A percentile compares a stretch with the other conserved stretches of the same genome.
phyloP scores from a whole-genome alignment of 768 basidiomycete genomes.

The Leccinum imitatum region DNA sequence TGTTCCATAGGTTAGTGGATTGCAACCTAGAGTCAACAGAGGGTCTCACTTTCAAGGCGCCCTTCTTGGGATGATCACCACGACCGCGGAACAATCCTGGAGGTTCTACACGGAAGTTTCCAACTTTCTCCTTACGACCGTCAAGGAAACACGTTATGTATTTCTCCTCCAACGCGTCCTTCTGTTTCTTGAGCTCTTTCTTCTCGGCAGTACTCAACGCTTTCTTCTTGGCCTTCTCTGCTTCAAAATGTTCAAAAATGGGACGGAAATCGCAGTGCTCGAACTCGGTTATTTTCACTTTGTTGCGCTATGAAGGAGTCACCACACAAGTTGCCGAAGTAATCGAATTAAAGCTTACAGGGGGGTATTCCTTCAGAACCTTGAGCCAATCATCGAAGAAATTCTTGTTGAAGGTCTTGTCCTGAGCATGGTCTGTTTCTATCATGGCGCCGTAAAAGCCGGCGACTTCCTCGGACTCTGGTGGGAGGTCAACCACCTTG shows the following conservation, averaged over 20 bases:
- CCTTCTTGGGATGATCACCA: slow-evolving; percentile 98
- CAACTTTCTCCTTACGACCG: slow-evolving; percentile 96
- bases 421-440: slow-evolving; percentile 89
- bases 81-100: slow-evolving; percentile 98
- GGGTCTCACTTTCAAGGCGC: slow-evolving; percentile 77
- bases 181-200: slow-evolving; percentile 84
- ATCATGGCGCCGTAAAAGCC: slow-evolving; percentile 93
- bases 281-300: slow-evolving; percentile 71
- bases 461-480: slow-evolving; percentile 93
- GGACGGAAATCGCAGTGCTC: slow-evolving; percentile 90
- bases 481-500: slow-evolving; percentile 72
- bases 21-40: neutral
- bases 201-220: slow-evolving; percentile 81
- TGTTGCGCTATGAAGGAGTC: slow-evolving; percentile 52
- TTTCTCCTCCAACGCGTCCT: slow-evolving; percentile 80
- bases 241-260: slow-evolving; percentile 91
- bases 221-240: slow-evolving; percentile 92
- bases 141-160: slow-evolving; percentile 88
- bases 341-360: slow-evolving; percentile 51
- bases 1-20: slow-evolving; percentile 32
- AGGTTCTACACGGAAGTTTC: slow-evolving; percentile 98
- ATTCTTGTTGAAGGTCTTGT: slow-evolving; percentile 86
- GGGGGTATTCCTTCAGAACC: slow-evolving; percentile 77
- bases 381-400: slow-evolving; percentile 91
- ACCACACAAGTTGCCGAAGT: slow-evolving; percentile 7